Evolutionary conservation across 805 yeast genomes (phyloP).

Genomic region (Candida peoriensis): DNA sequence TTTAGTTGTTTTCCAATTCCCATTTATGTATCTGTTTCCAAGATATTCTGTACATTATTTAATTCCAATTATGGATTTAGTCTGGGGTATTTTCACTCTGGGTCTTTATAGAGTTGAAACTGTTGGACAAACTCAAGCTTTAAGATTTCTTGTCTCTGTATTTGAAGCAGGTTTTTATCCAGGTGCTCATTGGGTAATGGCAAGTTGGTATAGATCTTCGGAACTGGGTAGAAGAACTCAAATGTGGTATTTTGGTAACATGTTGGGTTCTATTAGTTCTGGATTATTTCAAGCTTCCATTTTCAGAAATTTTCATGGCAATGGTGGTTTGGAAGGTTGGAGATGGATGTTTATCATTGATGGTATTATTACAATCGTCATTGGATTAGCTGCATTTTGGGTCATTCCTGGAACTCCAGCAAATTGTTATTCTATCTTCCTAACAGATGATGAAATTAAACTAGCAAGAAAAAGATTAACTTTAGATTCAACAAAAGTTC

Average conservation of each 20-base stretch:
- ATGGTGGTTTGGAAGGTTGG: constrained; percentile 5
- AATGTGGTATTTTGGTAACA: constrained; percentile 55
- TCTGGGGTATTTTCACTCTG: constrained; percentile 62
- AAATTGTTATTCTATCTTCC: constrained; percentile 44
- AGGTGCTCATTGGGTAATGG: constrained; percentile 51
- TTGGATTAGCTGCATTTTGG: constrained; percentile 45
- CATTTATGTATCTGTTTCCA: constrained; percentile 52
- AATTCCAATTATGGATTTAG: constrained; percentile 44
- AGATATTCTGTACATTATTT: constrained; percentile 45
- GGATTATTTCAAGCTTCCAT: constrained; percentile 45
- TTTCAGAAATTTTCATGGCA: constrained; percentile 7
- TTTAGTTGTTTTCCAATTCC: constrained; percentile 53
- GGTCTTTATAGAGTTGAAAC: constrained; percentile 40
- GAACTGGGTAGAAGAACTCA: constrained; percentile 58
- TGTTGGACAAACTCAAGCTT: constrained; percentile 46
- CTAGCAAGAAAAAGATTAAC: constrained; percentile 42
- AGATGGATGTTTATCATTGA: constrained; percentile 10
- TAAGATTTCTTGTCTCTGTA: constrained; percentile 59
- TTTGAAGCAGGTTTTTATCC: constrained; percentile 60
- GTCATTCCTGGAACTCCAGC: constrained; percentile 64
- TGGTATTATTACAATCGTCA: constrained; percentile 6
- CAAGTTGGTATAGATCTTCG: constrained; percentile 49
- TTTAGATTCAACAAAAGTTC: constrained; percentile 27
- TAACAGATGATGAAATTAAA: constrained; percentile 53
- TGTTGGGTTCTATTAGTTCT: constrained; percentile 56